Percentiles rank a stretch among this genome's conserved stretches.
Evolutionary conservation across 352 stramenopile species (phyloP).

Genomic region (Globisporangium megalacanthum): DNA sequence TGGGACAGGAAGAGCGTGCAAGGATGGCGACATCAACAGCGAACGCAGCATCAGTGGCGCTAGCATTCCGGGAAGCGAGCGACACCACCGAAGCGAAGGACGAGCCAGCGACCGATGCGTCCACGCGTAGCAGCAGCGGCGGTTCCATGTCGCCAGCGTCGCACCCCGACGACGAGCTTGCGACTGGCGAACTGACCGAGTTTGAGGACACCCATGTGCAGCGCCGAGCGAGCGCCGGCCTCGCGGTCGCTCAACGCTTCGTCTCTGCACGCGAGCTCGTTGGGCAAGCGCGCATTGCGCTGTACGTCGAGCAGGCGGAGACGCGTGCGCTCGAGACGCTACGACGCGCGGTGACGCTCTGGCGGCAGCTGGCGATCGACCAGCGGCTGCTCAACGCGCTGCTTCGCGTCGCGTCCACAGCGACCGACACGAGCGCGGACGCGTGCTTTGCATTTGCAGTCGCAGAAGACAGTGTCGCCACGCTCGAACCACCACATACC

Average conservation of each 20-base stretch:
- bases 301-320: neutral
- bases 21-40: no score
- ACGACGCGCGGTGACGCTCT: slow-evolving; percentile 1
- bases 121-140: no score
- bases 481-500: no score
- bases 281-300: neutral
- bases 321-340: slow-evolving; percentile 4
- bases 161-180: no score
- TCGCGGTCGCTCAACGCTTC: slow-evolving; percentile 2
- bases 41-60: no score
- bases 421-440: neutral
- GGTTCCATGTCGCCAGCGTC: no score
- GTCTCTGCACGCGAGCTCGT: slow-evolving; percentile 3
- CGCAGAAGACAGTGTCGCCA: neutral
- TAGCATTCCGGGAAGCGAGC: no score
- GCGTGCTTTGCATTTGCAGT: slow-evolving; percentile 5
- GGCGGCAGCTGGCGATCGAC: neutral
- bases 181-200: neutral
- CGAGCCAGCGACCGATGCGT: no score
- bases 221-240: neutral
- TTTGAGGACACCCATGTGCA: neutral
- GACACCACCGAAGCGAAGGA: no score
- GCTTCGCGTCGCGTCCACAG: neutral
- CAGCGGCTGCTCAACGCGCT: slow-evolving; percentile 2
- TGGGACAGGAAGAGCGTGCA: no score